Percentiles rank a stretch among this genome's conserved stretches.
Conservation (phyloP, 305 asterid species). For the Solanum hybrid region DNA sequence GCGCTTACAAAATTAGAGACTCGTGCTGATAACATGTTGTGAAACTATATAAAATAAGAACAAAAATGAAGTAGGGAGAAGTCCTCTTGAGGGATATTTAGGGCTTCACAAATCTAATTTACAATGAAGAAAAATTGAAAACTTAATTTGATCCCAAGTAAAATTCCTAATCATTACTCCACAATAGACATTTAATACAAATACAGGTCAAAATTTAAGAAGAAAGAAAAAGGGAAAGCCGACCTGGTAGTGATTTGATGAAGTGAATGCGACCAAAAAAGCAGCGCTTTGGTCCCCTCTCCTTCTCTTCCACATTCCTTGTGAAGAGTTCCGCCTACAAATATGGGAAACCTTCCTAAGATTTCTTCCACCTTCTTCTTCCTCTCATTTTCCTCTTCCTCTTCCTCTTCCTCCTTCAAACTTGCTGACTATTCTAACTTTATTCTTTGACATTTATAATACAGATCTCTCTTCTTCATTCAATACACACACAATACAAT, state of each 20-base stretch:
- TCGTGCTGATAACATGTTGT: too few species aligned
- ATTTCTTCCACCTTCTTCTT: conserved; percentile 20
- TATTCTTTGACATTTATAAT: conserved; percentile 8
- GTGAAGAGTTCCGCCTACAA: conserved; percentile 15
- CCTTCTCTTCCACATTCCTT: conserved; percentile 11
- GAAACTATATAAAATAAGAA: not conserved
- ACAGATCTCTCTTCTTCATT: not conserved
- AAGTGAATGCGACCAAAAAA: conserved; percentile 34
- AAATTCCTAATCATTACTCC: not conserved
- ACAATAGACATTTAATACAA: not conserved
- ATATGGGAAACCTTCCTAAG: conserved; percentile 24
- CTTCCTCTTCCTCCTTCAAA: conserved; percentile 6
- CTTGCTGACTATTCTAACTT: conserved; percentile 20
- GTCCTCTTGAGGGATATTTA: not conserved
- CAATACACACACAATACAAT: not conserved
- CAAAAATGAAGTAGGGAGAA: too few species aligned
- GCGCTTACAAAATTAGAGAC: not conserved
- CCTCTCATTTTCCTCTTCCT: conserved; percentile 10
- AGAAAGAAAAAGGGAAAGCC: not conserved
- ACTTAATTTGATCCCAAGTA: not conserved
- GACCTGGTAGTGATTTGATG: conserved; percentile 17
- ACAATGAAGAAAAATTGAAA: not conserved
- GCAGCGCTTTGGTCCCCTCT: conserved; percentile 13
- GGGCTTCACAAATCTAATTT: too few species aligned
- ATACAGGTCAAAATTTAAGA: not conserved